Evolutionary conservation across 2,329 filamentous ascomycete genomes (phyloP), one percentile per base, ranked within the genome.

Genomic region (Ceratocystis cacaofunesta): DNA sequence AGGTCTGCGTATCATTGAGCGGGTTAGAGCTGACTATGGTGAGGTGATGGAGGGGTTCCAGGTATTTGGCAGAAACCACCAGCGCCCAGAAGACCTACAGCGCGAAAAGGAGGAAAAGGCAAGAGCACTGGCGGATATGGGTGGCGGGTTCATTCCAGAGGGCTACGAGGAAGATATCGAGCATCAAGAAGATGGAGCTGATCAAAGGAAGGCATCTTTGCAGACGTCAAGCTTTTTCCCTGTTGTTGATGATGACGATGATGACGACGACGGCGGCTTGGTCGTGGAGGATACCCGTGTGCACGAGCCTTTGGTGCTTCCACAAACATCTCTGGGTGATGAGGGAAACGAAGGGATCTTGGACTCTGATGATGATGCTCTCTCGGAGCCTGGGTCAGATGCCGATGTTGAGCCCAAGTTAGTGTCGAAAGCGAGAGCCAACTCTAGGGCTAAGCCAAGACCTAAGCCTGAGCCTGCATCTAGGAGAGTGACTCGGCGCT

Each of bases 1-100:
- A 79, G 92, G 92, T 0, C 73, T 96, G 75, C 82, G 90, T 2
- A 94, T 97, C 66, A 80, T 90, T 22, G 82, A 94, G 73, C 81
- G 90, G 61, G 86, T 95, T 50, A 80, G 80, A 50, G 81, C 85
- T 65, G 89, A 95, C 68, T 95, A 95, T 72, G 89, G 88, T 0
- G 76, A 82, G 3, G 77, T 78, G 78, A 84, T 68, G 83, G 82
- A 52, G 82, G 61, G 66, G 5, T 65, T 67, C 52, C 60, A 63
- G 50, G 66, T 67, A 17, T 67, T 65, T 63, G 63, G 63, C 41
- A 60, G 55, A 28, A 65, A 61, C 25, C 66, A 65, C 43, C 63
- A 25, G 48, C 60, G 66, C 30, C 63, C 60, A 3, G 62, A 65
- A 15, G 66, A 67, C 57, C 19, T 67, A n/a, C 25, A 65, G 44